phyloP scores from a whole-genome alignment of 1,284 basidiomycete species.

The Cutaneotrichosporon cavernicola region DNA sequence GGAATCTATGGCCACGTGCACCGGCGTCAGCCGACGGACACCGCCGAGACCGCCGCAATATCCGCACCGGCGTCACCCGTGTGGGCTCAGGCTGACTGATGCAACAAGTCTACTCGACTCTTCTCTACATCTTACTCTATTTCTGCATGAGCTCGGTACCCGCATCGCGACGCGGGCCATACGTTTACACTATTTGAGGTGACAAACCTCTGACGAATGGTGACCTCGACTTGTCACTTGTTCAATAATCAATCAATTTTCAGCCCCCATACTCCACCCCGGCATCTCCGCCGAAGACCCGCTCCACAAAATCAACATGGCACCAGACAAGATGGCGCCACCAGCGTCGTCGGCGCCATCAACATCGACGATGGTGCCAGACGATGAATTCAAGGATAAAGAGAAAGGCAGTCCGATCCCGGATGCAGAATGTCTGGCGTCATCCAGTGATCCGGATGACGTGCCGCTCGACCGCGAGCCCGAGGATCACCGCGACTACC shows the following conservation, averaged over 20 bases:
- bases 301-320: not conserved
- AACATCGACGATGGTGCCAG: not conserved
- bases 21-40: not conserved
- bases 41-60: not conserved
- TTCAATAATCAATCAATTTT: no score
- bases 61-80: not conserved
- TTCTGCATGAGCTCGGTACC: not conserved
- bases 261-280: not conserved
- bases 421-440: not conserved
- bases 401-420: not conserved
- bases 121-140: not conserved
- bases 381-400: not conserved
- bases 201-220: no score
- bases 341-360: not conserved
- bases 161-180: not conserved
- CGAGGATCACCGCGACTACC: conserved; percentile 27
- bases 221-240: no score
- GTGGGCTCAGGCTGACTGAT: not conserved
- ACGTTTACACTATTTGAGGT: not conserved
- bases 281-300: not conserved
- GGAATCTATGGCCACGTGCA: not conserved
- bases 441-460: not conserved
- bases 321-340: not conserved
- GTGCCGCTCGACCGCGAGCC: conserved; percentile 21
- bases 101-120: not conserved